Percentiles rank a stretch among this genome's conserved stretches.
Evolutionary conservation across 345 rosid species (phyloP).

Genomic region (Eucalyptus melliodora): DNA sequence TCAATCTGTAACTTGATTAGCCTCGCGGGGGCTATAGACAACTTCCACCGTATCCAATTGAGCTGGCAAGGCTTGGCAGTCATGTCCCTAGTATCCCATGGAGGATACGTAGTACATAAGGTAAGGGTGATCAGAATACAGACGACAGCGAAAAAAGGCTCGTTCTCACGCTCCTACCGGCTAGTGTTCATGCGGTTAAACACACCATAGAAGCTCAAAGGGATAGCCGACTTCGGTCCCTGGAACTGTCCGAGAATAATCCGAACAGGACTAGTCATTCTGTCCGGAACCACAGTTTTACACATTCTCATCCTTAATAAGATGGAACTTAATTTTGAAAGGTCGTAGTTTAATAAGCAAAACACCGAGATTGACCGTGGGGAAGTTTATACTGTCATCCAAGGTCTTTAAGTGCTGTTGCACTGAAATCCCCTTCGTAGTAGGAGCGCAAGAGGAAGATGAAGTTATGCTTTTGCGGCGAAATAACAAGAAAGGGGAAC

Average conservation of each 20-base stretch:
- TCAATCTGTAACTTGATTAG: background rate
- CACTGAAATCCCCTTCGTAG: background rate
- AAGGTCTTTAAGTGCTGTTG: background rate
- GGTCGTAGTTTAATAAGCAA: background rate
- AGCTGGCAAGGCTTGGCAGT: background rate
- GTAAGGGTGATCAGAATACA: no score
- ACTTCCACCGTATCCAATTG: background rate
- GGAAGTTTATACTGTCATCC: background rate
- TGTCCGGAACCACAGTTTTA: no score
- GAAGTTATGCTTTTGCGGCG: background rate
- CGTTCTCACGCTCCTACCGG: no score
- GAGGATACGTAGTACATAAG: background rate
- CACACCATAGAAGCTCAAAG: background rate
- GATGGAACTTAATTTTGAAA: background rate
- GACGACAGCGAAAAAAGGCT: accelerated
- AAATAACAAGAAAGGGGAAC: background rate
- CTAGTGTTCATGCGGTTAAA: background rate
- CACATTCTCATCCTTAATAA: background rate
- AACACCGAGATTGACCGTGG: background rate
- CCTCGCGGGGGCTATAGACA: accelerated
- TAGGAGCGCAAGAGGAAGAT: background rate
- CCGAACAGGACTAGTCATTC: background rate
- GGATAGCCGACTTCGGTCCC: background rate
- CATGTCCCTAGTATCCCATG: background rate
- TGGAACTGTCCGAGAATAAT: background rate